A percentile compares a stretch with the other conserved stretches of the same genome.
Conservation (phyloP, 176 grass and related monocot species). For the Otatea glauca region DNA sequence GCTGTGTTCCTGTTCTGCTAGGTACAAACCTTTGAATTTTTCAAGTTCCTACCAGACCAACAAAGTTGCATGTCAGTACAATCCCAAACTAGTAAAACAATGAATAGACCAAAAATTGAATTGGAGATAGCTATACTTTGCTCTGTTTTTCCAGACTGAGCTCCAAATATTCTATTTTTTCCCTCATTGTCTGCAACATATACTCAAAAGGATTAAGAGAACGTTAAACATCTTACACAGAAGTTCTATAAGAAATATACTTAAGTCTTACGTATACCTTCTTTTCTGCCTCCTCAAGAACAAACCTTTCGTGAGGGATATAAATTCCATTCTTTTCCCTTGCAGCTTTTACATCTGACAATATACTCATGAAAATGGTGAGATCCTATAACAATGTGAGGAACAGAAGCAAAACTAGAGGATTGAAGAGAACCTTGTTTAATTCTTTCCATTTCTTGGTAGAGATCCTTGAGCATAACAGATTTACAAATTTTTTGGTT, state of each 20-base stretch:
- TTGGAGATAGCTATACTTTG: slow-evolving; percentile 55
- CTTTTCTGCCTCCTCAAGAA: slow-evolving; percentile 74
- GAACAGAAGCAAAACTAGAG: slow-evolving; percentile 21
- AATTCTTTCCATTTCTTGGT: slow-evolving; percentile 86
- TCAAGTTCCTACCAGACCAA: slow-evolving; percentile 60
- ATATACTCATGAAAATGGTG: slow-evolving; percentile 12
- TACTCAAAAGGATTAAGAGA: slow-evolving; percentile 10
- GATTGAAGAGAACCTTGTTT: slow-evolving; percentile 68
- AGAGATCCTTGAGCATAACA: slow-evolving; percentile 76
- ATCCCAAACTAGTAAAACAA: not conserved
- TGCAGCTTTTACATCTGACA: slow-evolving; percentile 81
- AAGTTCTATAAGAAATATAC: slow-evolving; percentile 5
- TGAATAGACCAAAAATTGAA: not conserved
- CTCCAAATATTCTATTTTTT: slow-evolving; percentile 67
- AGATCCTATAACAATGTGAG: slow-evolving; percentile 39
- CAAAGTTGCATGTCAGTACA: slow-evolving; percentile 40
- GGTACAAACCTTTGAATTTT: slow-evolving; percentile 61
- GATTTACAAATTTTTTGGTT: slow-evolving; percentile 76
- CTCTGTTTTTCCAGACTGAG: slow-evolving; percentile 54
- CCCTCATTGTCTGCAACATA: slow-evolving; percentile 64
- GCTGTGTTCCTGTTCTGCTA: slow-evolving; percentile 62
- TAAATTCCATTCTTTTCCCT: slow-evolving; percentile 92
- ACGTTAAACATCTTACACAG: slow-evolving; percentile 10
- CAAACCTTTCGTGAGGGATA: slow-evolving; percentile 73
- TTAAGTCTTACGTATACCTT: slow-evolving; percentile 59